Conservation (phyloP, 1,284 basidiomycete genomes). For the Pyrrhoderma noxium region DNA sequence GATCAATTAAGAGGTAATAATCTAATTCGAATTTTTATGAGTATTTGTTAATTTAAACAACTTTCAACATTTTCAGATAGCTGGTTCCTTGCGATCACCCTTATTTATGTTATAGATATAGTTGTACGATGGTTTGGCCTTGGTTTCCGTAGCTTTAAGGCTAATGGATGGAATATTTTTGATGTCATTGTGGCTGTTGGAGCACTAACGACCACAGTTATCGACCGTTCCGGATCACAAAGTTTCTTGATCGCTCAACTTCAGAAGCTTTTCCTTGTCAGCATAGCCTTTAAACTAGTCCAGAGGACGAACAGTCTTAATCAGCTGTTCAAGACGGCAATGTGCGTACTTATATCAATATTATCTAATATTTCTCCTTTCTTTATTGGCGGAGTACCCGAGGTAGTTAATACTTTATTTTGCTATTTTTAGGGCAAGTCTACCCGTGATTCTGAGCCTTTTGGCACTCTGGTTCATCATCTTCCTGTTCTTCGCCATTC, state of each 20-base stretch:
- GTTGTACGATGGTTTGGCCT: conserved; percentile 75
- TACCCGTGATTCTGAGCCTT: conserved; percentile 83
- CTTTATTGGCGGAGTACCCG: too few relatives aligned
- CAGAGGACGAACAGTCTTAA: conserved; percentile 87
- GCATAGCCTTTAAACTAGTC: conserved; percentile 91
- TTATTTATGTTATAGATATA: conserved; percentile 77
- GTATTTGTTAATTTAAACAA: neutral
- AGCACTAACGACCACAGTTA: conserved; percentile 78
- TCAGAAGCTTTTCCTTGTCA: conserved; percentile 92
- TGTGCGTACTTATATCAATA: conserved; percentile 45
- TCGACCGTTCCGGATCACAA: conserved; percentile 54
- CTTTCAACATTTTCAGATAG: conserved; percentile 41
- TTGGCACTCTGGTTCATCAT: conserved; percentile 87
- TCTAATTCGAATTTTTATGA: conserved; percentile 23
- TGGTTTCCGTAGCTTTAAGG: conserved; percentile 77
- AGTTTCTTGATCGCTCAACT: conserved; percentile 61
- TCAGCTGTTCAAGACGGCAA: conserved; percentile 93
- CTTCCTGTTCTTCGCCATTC: conserved; percentile 89
- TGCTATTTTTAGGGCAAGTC: conserved; percentile 57
- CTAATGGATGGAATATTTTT: conserved; percentile 92
- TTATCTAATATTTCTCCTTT: conserved; percentile 9
- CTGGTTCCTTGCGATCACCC: conserved; percentile 72
- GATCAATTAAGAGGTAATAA: conserved; percentile 62
- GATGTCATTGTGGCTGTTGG: conserved; percentile 81
- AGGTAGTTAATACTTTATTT: neutral